Evolutionary conservation across 306 rosid genomes (phyloP).

Genomic region (Corylus avellana): DNA sequence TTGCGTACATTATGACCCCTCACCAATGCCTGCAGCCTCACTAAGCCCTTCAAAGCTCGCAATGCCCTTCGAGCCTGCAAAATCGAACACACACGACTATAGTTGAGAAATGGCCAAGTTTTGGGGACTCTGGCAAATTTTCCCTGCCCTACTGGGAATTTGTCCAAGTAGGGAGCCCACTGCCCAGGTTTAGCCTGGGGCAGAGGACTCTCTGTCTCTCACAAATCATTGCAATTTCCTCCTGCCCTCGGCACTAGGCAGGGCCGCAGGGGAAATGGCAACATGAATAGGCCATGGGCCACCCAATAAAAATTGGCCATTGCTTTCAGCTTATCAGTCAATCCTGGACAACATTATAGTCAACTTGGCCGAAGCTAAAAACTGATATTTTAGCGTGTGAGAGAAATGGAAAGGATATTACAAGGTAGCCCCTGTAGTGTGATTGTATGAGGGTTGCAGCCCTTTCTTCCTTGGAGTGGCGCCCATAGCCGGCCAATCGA

Average conservation of each 20-base stretch:
- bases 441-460: conserved; percentile 91
- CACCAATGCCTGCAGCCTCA: conserved; percentile 88
- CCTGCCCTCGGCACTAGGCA: no score
- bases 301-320: not conserved
- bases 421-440: conserved; percentile 88
- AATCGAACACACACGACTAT: not conserved
- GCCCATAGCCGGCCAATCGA: conserved; percentile 70
- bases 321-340: no score
- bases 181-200: no score
- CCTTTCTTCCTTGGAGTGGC: conserved; percentile 67
- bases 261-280: no score
- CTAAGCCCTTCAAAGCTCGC: conserved; percentile 89
- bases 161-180: no score
- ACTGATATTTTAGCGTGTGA: not conserved
- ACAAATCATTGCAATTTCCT: no score
- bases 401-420: conserved; percentile 32
- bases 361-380: not conserved
- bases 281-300: not conserved
- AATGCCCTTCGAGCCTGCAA: conserved; percentile 81
- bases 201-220: no score
- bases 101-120: not conserved
- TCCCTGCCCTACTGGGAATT: no score
- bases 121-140: not conserved
- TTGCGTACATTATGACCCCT: conserved; percentile 91
- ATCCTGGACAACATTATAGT: not conserved